Evolutionary conservation across 2,329 filamentous ascomycete species (phyloP).

Genomic region (Fusarium sp.): DNA sequence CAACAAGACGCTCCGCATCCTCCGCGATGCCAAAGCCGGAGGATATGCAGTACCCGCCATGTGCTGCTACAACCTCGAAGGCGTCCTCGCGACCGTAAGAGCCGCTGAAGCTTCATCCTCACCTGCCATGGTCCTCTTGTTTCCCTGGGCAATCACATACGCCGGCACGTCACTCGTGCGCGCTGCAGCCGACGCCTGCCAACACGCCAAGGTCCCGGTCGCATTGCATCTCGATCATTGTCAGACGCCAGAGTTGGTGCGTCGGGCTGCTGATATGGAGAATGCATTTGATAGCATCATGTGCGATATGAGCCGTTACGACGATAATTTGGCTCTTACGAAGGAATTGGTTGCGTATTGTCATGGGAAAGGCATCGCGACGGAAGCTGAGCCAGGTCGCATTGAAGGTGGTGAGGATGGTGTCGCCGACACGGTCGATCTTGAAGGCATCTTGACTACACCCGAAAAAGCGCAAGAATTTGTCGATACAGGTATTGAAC

Average conservation of each 20-base stretch:
- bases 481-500: slow-evolving; percentile 77
- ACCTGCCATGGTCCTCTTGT: slow-evolving; percentile 76
- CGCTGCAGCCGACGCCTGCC: slow-evolving; percentile 65
- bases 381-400: slow-evolving; percentile 67
- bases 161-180: slow-evolving; percentile 66
- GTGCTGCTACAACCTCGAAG: slow-evolving; percentile 77
- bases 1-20: not conserved
- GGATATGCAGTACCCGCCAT: slow-evolving; percentile 65
- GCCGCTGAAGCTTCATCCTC: slow-evolving; percentile 75
- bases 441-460: slow-evolving; percentile 68
- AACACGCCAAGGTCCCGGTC: slow-evolving; percentile 67
- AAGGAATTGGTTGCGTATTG: slow-evolving; percentile 71
- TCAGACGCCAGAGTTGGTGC: slow-evolving; percentile 70
- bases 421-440: slow-evolving; percentile 69
- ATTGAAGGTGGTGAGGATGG: slow-evolving; percentile 71
- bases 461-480: slow-evolving; percentile 77
- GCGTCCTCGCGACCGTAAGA: slow-evolving; percentile 73
- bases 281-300: slow-evolving; percentile 76
- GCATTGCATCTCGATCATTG: slow-evolving; percentile 75
- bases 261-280: slow-evolving; percentile 57
- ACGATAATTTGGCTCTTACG: slow-evolving; percentile 75
- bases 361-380: slow-evolving; percentile 71
- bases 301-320: slow-evolving; percentile 82
- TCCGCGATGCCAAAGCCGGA: slow-evolving; percentile 27
- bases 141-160: slow-evolving; percentile 77